Evolutionary conservation across 2,329 filamentous ascomycete genomes (phyloP), one percentile per base, ranked within the genome.

Genomic region (Phoma herbarum): DNA sequence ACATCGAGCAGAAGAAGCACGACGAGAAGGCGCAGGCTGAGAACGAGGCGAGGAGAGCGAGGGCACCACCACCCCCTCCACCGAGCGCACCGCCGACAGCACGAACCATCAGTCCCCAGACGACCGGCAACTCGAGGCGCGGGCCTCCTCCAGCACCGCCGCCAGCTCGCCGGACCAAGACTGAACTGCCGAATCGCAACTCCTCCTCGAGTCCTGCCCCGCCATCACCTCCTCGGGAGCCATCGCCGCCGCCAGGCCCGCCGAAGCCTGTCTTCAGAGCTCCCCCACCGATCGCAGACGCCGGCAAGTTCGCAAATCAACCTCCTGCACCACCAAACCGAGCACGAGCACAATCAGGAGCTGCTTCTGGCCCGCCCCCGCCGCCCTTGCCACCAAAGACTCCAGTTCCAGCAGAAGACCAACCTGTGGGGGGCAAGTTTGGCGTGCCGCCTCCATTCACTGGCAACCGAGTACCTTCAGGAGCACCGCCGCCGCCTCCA

Each of bases 201-300:
- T 78, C 80, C 7, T 81, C 81, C 26, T 70, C 88, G 77, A 90
- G 82, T 81, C 85, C 76, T 76, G 82, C 75, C 81, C 78, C 81
- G 26, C 86, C 90, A 16, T 79, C 80, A 35, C 86, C 90, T n/a
- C 85, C 89, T 28, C 84, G 88, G 71, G 89, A 92, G 59, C 91
- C 92, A 12, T 86, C 88, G 18, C 91, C 92, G 6, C 86, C 88
- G 20, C 77, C 79, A 25, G 73, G 70, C 0, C 84, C 84, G 10
- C 85, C 88, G 22, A 85, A 88, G 50, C 86, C 87, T 9, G 85
- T 84, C 68, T 98, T 96, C 80, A 85, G 88, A 64, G 94, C 92
- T 9, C 95, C 95, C 44, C 95, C 95, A 31, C 91, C 94, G 2
- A 79, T 98, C 59, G 87, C 92, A 54, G 93, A 97, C 76, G 95